Percentiles rank a stretch among this genome's conserved stretches.
These are phyloP conservation scores for Endothia cerciana DNA, from an alignment of 2,329 filamentous ascomycete species.

Conservation along the genomic window DNA sequence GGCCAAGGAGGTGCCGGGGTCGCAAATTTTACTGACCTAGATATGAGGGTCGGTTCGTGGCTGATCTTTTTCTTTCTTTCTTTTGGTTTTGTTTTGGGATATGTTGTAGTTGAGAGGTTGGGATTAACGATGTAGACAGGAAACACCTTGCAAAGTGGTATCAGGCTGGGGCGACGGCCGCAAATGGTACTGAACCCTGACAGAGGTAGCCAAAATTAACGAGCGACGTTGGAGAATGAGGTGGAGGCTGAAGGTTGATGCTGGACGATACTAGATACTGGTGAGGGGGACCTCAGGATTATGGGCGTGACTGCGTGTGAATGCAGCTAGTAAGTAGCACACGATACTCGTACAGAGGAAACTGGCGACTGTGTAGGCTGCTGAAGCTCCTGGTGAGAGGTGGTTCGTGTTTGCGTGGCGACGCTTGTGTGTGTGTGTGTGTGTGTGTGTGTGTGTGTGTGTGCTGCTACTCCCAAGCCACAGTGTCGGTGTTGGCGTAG, in stretches of 20 bases:
- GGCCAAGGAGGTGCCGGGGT: constrained; percentile 8
- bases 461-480: background rate
- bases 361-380: background rate
- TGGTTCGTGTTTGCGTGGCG: background rate
- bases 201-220: constrained; percentile 8
- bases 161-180: background rate
- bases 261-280: constrained; percentile 1
- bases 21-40: constrained; percentile 23
- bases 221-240: background rate
- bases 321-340: background rate
- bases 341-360: background rate
- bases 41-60: constrained; percentile 15
- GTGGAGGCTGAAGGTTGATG: constrained; percentile 2
- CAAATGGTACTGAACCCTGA: background rate
- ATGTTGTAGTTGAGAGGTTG: background rate
- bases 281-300: too few relatives aligned
- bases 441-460: background rate
- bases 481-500: background rate
- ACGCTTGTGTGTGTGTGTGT: background rate
- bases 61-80: constrained; percentile 3
- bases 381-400: background rate
- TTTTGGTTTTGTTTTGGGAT: constrained; percentile 4
- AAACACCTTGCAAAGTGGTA: background rate
- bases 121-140: background rate
- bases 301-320: constrained; percentile 1